These are phyloP conservation scores for Talinum fruticosum DNA, from an alignment of 148 eudicot species.

Conservation along the genomic window DNA sequence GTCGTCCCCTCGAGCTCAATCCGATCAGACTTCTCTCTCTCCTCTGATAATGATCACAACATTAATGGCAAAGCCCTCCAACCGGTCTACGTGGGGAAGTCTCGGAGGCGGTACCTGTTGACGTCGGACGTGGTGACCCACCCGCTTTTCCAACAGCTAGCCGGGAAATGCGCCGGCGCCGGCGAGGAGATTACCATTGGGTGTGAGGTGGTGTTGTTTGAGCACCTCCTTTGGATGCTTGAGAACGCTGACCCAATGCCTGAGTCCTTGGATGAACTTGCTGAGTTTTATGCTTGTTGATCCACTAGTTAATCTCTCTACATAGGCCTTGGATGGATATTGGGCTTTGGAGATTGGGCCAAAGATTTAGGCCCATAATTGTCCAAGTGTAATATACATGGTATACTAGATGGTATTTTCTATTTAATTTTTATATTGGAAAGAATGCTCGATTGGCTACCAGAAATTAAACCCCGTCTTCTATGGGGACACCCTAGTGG, in stretches of 20 bases:
- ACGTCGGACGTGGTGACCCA: slow-evolving; percentile 30
- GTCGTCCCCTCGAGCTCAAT: background rate
- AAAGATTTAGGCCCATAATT: background rate
- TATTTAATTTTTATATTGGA: no score
- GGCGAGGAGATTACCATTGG: background rate
- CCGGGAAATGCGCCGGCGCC: background rate
- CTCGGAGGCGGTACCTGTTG: slow-evolving; percentile 36
- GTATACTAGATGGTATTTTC: background rate
- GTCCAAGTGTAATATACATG: background rate
- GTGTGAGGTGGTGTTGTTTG: slow-evolving; percentile 29
- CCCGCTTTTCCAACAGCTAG: slow-evolving; percentile 35
- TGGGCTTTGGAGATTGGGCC: background rate
- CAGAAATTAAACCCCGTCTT: no score
- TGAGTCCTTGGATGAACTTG: slow-evolving; percentile 24
- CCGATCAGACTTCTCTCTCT: background rate
- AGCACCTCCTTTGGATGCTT: slow-evolving; percentile 27
- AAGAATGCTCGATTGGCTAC: no score
- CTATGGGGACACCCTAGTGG: no score
- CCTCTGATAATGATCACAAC: background rate
- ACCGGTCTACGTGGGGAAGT: slow-evolving; percentile 39
- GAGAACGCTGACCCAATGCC: slow-evolving; percentile 16
- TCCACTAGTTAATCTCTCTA: background rate
- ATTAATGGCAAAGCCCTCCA: slow-evolving; percentile 3
- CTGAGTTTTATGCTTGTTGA: slow-evolving; percentile 12
- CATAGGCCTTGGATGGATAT: no score